phyloP scores from a whole-genome alignment of 176 grass and related monocot genomes.

The Avena sativa region DNA sequence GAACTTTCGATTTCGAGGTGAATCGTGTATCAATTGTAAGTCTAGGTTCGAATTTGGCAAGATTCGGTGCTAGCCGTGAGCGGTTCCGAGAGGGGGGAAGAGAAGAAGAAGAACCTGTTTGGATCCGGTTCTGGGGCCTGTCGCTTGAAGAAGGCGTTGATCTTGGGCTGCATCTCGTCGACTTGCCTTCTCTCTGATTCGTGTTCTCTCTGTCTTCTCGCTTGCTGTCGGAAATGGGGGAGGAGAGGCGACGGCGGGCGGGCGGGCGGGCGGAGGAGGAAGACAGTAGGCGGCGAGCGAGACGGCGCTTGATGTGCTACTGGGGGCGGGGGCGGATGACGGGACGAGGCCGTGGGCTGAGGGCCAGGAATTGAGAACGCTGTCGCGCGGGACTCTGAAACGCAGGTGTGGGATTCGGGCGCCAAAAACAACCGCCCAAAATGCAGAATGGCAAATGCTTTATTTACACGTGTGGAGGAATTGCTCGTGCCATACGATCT shows the following conservation, averaged over 20 bases:
- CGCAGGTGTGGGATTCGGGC: neutral
- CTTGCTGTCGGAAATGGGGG: neutral
- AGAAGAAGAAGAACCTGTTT: conserved; percentile 35
- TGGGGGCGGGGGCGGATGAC: neutral
- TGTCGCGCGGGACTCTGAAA: conserved; percentile 40
- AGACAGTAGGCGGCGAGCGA: neutral
- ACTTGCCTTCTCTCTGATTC: neutral
- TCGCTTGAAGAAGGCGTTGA: conserved; percentile 72
- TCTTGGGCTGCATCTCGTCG: conserved; percentile 60
- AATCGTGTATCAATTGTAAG: neutral
- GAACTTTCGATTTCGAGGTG: too few species aligned
- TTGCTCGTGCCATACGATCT: too few species aligned
- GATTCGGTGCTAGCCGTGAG: neutral
- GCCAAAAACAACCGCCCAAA: conserved; percentile 19
- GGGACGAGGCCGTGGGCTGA: neutral
- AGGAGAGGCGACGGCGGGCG: neutral
- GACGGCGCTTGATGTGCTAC: neutral
- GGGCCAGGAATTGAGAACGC: neutral
- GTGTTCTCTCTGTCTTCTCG: neutral
- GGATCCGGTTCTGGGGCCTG: conserved; percentile 10
- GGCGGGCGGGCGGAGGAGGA: neutral
- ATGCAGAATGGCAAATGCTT: neutral
- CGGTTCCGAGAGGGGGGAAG: neutral
- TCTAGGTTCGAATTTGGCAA: neutral
- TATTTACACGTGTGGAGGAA: too few species aligned